These are phyloP conservation scores for Prosopis cineraria DNA, from an alignment of 306 rosid genomes.

Conservation along the genomic window DNA sequence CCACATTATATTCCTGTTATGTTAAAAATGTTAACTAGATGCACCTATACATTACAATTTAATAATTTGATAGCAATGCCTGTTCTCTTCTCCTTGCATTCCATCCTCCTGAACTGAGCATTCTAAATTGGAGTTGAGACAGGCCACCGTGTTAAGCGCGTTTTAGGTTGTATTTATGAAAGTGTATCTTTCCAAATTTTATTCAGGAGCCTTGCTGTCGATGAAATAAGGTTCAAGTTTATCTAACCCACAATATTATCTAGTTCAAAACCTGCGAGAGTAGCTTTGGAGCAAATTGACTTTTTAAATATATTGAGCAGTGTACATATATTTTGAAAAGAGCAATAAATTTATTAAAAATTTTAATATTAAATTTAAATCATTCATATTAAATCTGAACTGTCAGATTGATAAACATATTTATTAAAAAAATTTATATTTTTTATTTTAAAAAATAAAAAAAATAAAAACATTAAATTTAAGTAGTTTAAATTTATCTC, in stretches of 20 bases:
- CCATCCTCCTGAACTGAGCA: not conserved
- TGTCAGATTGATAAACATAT: no score
- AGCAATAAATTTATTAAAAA: no score
- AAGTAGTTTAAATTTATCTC: no score
- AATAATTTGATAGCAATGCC: not conserved
- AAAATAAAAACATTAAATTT: no score
- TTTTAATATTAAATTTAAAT: no score
- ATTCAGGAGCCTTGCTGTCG: not conserved
- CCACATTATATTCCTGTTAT: conserved; percentile 3
- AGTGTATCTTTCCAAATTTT: not conserved
- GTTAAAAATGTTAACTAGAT: not conserved
- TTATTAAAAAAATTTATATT: no score
- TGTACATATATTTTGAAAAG: no score
- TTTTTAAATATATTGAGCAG: no score
- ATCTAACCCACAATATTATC: not conserved
- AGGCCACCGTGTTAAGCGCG: not conserved
- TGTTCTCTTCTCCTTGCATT: not conserved
- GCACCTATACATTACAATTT: not conserved
- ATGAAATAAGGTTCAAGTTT: not conserved
- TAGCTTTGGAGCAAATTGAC: no score
- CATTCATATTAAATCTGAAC: no score
- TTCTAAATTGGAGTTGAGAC: not conserved
- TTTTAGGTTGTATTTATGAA: not conserved
- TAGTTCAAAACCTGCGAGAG: not conserved
- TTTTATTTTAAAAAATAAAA: no score